These are phyloP conservation scores for Annona squamosa DNA, from an alignment of 164 flowering plant species.

Conservation along the genomic window DNA sequence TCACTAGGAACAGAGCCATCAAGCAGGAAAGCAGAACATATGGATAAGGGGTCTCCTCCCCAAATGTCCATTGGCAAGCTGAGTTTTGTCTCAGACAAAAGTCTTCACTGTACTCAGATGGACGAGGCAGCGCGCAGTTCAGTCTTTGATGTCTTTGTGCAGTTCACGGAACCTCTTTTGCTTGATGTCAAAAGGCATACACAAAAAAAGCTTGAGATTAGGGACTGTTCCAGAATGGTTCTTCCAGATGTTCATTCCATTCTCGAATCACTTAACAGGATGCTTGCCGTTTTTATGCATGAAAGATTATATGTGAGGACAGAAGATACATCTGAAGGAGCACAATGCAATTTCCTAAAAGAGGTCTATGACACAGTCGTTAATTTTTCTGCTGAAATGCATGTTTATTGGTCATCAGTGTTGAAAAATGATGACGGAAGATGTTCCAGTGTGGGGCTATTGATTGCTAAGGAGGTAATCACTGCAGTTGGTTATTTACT, in stretches of 20 bases:
- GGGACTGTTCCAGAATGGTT: conserved; percentile 4
- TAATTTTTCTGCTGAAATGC: conserved; percentile 33
- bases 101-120: conserved; percentile 19
- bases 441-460: conserved; percentile 16
- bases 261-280: conserved; percentile 43
- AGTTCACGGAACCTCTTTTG: conserved; percentile 59
- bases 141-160: conserved; percentile 63
- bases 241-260: conserved; percentile 27
- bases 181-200: conserved; percentile 29
- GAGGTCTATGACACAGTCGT: conserved; percentile 28
- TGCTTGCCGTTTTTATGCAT: conserved; percentile 42
- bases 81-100: conserved; percentile 8
- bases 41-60: conserved; percentile 8
- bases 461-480: conserved; percentile 48
- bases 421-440: conserved; percentile 10
- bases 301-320: conserved; percentile 53
- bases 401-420: conserved; percentile 19
- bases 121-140: conserved; percentile 48
- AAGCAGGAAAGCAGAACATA: conserved; percentile 16
- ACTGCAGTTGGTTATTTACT: conserved; percentile 41
- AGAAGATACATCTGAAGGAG: conserved; percentile 67
- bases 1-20: conserved; percentile 18
- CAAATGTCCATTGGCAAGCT: not conserved
- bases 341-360: conserved; percentile 52
- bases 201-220: conserved; percentile 21